These are phyloP conservation scores for Melanogaster broomeanus DNA, from an alignment of 768 basidiomycete species.

Conservation along the genomic window DNA sequence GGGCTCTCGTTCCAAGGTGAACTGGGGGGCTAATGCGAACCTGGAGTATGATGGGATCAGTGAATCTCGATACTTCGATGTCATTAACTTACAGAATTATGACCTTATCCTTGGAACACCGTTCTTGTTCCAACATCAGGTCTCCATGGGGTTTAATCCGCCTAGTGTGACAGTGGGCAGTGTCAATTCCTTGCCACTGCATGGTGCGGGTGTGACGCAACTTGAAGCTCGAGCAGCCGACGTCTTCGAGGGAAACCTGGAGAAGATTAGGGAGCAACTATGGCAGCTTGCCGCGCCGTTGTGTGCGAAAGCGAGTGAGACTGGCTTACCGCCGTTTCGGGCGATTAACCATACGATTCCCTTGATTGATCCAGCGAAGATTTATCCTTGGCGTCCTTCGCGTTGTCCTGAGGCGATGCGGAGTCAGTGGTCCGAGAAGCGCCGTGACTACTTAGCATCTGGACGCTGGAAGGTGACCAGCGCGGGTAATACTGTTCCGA, in stretches of 20 bases:
- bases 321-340: not conserved
- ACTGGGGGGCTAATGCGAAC: too few species aligned
- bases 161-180: not conserved
- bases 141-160: not conserved
- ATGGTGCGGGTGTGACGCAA: not conserved
- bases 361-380: not conserved
- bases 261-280: not conserved
- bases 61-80: too few species aligned
- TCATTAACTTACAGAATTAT: not conserved
- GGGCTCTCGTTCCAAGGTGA: too few species aligned
- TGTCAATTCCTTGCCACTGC: not conserved
- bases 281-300: not conserved
- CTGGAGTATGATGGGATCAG: not conserved
- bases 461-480: not conserved
- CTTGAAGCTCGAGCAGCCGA: not conserved
- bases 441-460: not conserved
- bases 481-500: not conserved
- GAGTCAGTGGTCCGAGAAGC: not conserved
- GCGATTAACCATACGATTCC: slow-evolving; percentile 3
- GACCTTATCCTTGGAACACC: not conserved
- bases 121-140: not conserved
- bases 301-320: not conserved
- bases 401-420: not conserved
- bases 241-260: not conserved
- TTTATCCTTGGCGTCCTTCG: not conserved